Percentiles rank a stretch among this genome's conserved stretches.
Evolutionary conservation across 2,329 filamentous ascomycete genomes (phyloP).

Genomic region (Sclerotinia subarctica): DNA sequence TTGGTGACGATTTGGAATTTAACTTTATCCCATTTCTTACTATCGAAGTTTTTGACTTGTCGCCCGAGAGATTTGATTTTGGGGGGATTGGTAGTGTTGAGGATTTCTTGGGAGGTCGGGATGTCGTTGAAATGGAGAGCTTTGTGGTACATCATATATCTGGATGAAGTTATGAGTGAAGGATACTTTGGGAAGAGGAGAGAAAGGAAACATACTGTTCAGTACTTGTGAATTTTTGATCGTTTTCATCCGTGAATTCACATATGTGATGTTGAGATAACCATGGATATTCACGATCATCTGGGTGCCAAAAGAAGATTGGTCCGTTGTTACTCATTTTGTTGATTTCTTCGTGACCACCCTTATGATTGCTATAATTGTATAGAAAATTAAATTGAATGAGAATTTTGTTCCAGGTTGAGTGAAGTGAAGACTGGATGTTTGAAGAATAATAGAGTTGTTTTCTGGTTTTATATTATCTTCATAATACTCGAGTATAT

Average conservation of each 20-base stretch:
- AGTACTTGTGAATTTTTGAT: not conserved
- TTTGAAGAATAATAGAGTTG: not conserved
- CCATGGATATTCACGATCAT: not conserved
- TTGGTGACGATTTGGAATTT: not conserved
- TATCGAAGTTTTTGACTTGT: not conserved
- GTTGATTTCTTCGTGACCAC: not conserved
- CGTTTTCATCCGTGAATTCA: constrained; percentile 1
- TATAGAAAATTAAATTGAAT: not conserved
- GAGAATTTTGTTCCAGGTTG: not conserved
- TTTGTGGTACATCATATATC: constrained; percentile 14
- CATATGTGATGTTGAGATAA: constrained; percentile 5
- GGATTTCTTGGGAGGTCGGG: not conserved
- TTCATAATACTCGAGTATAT: too few relatives aligned
- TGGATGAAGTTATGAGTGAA: not conserved
- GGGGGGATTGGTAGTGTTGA: not conserved
- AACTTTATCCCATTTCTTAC: not conserved
- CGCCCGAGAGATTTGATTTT: not conserved
- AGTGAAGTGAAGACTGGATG: not conserved
- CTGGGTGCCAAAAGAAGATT: constrained; percentile 11
- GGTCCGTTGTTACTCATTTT: not conserved
- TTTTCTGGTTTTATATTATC: not conserved
- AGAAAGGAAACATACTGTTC: not conserved
- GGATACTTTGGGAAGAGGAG: not conserved
- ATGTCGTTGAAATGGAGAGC: constrained; percentile 2
- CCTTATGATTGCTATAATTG: not conserved